Base-by-base conservation (phyloP, 768 basidiomycete genomes). In the Macrocybe gigantea region DNA sequence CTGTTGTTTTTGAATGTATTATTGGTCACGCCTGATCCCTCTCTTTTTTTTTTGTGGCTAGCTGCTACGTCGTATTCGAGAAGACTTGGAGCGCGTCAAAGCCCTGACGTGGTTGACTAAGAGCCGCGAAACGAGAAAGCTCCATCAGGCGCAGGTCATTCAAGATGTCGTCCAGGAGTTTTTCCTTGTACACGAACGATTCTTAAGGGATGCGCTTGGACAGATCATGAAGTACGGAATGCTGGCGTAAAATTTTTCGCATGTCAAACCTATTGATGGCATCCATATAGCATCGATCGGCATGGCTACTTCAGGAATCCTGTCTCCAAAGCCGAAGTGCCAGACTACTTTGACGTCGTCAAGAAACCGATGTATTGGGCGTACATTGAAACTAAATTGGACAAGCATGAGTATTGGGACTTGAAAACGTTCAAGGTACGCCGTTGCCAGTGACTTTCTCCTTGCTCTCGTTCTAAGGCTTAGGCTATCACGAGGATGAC, bases 281-380 rank as follows among this genome's bases (percentile, higher is more conserved):
- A 36, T 36, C 4, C 22, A 22, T 22, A 22, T 55, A 95, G 93
- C 6, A 59, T 78, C 41, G 93, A 97, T 60, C 77, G 79, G 12
- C 68, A 77, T 5, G 84, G 83, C 38, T 74, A 82, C 52, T 98
- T 98, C 67, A 79, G 80, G 50, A 79, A 84, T 50, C 92, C 94
- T 0, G 93, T 97, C 34, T 85, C 82, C 37, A 82, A 72, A 54
- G 69, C 66, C 1, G 80, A 87, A 36, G 91, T 94, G 0, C 89
- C 88, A 1, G 94, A 97, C 59, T 99, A 99, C 62, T 92, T 87
- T 58, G 85, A 91, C 40, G 72, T 96, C 33, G 76, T 99, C 58
- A 75, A 82, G 56, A 70, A 75, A 3, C 96, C 96, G 0, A 96
- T 96, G 91, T 86, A 85, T 51, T 93, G 94, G 83, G 74, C 73